Percentiles rank a stretch among this genome's conserved stretches.
phyloP scores from a whole-genome alignment of 2,329 filamentous ascomycete genomes.

The Curvularia hawaiiensis region DNA sequence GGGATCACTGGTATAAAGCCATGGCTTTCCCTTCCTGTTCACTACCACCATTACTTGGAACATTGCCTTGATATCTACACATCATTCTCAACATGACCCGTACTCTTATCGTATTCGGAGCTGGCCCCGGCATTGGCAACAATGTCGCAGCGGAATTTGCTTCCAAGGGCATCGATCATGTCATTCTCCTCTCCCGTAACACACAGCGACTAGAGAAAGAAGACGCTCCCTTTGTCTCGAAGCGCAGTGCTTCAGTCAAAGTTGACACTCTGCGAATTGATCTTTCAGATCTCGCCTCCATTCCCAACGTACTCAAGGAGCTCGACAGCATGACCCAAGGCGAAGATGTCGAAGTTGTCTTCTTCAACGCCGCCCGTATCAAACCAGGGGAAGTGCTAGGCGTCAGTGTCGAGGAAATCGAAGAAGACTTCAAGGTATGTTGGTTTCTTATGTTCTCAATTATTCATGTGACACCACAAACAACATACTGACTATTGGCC shows the following conservation, averaged over 20 bases:
- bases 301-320: conserved; percentile 49
- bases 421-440: conserved; percentile 57
- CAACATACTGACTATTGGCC: not conserved
- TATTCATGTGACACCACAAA: not conserved
- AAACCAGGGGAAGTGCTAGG: conserved; percentile 50
- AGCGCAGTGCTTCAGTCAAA: conserved; percentile 34
- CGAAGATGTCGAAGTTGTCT: conserved; percentile 53
- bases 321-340: conserved; percentile 44
- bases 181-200: conserved; percentile 57
- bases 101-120: conserved; percentile 51
- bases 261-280: conserved; percentile 55
- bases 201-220: conserved; percentile 48
- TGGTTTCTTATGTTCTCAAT: not conserved
- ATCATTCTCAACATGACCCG: conserved; percentile 19
- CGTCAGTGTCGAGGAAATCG: conserved; percentile 52
- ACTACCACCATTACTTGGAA: not conserved
- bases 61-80: too few relatives aligned
- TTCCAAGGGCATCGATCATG: conserved; percentile 52
- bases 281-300: conserved; percentile 47
- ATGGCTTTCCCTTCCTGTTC: not conserved
- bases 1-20: not conserved
- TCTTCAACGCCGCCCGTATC: conserved; percentile 60
- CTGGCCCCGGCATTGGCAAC: conserved; percentile 57
- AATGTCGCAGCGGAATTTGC: conserved; percentile 51
- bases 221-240: conserved; percentile 38